These are phyloP conservation scores for Blastomyces gilchristii DNA, from an alignment of 2,329 filamentous ascomycete species.

Conservation along the genomic window DNA sequence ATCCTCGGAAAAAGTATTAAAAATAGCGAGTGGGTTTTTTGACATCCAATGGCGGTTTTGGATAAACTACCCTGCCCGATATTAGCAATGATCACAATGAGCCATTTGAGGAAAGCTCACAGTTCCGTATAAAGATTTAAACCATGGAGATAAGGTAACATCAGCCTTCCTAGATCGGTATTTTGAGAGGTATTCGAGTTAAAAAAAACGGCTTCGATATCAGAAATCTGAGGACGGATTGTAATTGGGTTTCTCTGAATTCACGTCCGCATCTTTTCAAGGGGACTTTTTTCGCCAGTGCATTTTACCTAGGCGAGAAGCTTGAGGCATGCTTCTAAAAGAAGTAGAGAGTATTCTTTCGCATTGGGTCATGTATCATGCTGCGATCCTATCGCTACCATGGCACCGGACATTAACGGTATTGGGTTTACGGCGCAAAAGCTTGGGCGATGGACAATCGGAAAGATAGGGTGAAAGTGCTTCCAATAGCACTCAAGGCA, in stretches of 20 bases:
- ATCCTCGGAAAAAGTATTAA: constrained; percentile 20
- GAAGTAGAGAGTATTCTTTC: constrained; percentile 25
- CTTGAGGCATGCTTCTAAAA: constrained; percentile 27
- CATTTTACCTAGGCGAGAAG: constrained; percentile 21
- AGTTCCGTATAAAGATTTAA: constrained; percentile 27
- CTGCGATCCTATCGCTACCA: constrained; percentile 30
- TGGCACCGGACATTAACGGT: constrained; percentile 25
- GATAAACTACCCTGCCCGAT: constrained; percentile 17
- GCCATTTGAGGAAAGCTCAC: constrained; percentile 16
- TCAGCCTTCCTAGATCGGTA: constrained; percentile 25
- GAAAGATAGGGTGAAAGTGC: constrained; percentile 28
- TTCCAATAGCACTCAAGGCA: constrained; percentile 29
- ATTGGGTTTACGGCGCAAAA: constrained; percentile 25
- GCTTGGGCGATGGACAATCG: constrained; percentile 26
- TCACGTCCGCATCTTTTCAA: neutral
- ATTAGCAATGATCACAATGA: constrained; percentile 8
- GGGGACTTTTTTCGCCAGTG: neutral
- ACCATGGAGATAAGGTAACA: constrained; percentile 26
- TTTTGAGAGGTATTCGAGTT: constrained; percentile 27
- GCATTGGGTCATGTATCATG: constrained; percentile 27
- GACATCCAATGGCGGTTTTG: constrained; percentile 23
- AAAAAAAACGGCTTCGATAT: constrained; percentile 28
- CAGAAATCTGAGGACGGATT: constrained; percentile 25
- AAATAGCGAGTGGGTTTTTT: constrained; percentile 24
- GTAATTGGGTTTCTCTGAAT: constrained; percentile 23